Base-by-base conservation (phyloP, 2,329 filamentous ascomycete genomes). In the Pseudogymnoascus sp. region DNA sequence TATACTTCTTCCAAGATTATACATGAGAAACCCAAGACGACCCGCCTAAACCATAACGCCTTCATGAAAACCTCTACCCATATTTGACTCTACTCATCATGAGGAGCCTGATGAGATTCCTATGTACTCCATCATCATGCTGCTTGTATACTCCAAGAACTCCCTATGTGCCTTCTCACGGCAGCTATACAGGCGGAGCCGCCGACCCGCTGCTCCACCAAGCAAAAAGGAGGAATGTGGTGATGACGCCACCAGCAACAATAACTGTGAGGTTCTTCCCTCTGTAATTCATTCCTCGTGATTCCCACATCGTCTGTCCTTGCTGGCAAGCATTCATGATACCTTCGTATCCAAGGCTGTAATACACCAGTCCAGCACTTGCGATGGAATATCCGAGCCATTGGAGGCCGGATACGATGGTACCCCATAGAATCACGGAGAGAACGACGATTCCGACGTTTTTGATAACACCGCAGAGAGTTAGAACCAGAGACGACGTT, bases 401-500 rank as follows among this genome's bases (percentile, higher is more conserved):
- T 16, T 62, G 60, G 36, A 62, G 40, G 18, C 36, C 36, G 16
- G 60, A 50, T 12, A 62, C 40, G 1, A 59, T 59, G 36, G 60
- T 62, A 16, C 44, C 38, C 36, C 36, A 62, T 11, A 62, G 18
- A n/a, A 62, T 50, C 36, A 62, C 25, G 14, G 60, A 62, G 10
- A 44, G 36, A 34, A 62, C 28, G 36, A 62, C 38, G 25, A 60
- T 60, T 5, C 59, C 59, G 59, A 38, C 34, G 25, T 60, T 60
- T 78, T 96, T 96, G 71, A 95, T 84, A 67, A 96, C 91, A 74
- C 91, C 90, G 64, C 88, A 92, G 23, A 96, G 84, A 36, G 90
- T 92, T 78, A 96, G 89, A 70, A 93, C 90, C 61, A 96, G 84
- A 63, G 89, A 89, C 1, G 91, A 96, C 6, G 91, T 96, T 78